These are phyloP conservation scores for Olyra latifolia DNA, from an alignment of 176 grass and related monocot genomes.

Conservation along the genomic window DNA sequence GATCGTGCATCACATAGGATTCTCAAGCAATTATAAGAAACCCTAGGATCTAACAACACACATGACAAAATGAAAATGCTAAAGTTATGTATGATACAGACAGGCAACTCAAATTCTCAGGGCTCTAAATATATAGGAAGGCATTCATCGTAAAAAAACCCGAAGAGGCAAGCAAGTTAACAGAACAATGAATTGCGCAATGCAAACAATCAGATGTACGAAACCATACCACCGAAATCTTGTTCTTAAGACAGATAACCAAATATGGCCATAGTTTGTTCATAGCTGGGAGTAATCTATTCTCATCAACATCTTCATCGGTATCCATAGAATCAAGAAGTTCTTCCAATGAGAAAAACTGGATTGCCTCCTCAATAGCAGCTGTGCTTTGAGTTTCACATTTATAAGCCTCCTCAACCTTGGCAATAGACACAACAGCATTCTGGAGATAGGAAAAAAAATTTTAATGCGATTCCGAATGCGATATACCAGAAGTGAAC, in stretches of 20 bases:
- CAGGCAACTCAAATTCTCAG: background rate
- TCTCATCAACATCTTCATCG: constrained; percentile 73
- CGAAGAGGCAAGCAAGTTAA: constrained; percentile 2
- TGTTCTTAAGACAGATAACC: constrained; percentile 91
- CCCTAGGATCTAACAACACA: background rate
- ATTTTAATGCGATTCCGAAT: constrained; percentile 14
- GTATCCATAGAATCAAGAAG: constrained; percentile 52
- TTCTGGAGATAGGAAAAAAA: constrained; percentile 51
- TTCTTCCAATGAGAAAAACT: constrained; percentile 75
- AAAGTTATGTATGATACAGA: background rate
- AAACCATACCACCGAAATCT: constrained; percentile 73
- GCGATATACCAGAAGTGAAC: constrained; percentile 8
- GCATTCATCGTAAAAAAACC: background rate
- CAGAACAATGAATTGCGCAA: background rate
- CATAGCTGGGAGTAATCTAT: constrained; percentile 87
- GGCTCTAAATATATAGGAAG: background rate
- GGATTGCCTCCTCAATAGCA: constrained; percentile 63
- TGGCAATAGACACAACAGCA: constrained; percentile 61
- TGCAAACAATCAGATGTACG: constrained; percentile 27
- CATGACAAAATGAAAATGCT: background rate
- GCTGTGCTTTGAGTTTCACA: constrained; percentile 75
- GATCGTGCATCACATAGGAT: constrained; percentile 4
- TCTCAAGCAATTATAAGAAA: background rate
- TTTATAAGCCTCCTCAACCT: constrained; percentile 86
- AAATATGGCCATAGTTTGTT: constrained; percentile 95